Evolutionary conservation across 306 rosid genomes (phyloP).

Genomic region (Sicyos edulis): DNA sequence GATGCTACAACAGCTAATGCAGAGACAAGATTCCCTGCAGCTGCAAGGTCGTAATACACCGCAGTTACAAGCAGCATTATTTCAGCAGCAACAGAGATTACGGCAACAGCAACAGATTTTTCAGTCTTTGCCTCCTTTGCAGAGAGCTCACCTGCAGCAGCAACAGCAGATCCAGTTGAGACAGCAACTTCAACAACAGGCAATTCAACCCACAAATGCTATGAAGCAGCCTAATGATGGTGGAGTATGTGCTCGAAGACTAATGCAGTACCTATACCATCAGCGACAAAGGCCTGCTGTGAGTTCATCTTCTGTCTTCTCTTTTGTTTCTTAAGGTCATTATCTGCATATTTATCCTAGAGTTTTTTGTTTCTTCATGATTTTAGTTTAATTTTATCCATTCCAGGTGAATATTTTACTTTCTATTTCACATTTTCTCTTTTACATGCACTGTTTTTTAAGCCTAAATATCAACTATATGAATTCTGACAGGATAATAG

Average conservation of each 20-base stretch:
- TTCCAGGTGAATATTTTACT: no score
- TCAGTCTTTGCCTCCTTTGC: constrained; percentile 83
- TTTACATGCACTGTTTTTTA: no score
- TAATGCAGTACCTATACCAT: constrained; percentile 39
- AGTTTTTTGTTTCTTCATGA: not conserved
- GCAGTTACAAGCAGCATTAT: constrained; percentile 35
- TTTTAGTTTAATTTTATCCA: not conserved
- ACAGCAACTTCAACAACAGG: constrained; percentile 29
- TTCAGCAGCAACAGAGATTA: constrained; percentile 34
- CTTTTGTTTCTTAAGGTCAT: not conserved
- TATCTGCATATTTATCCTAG: not conserved
- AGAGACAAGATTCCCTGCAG: constrained; percentile 26
- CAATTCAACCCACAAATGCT: constrained; percentile 18
- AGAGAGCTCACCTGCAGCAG: constrained; percentile 44
- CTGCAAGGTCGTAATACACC: constrained; percentile 22
- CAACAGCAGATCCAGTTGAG: constrained; percentile 29
- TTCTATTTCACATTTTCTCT: no score
- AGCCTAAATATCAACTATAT: no score
- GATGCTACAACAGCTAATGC: constrained; percentile 23
- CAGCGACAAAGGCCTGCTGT: constrained; percentile 37
- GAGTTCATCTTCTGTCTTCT: constrained; percentile 13
- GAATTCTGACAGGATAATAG: constrained; percentile 30
- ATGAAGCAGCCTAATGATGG: constrained; percentile 18
- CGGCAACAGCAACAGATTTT: constrained; percentile 55
- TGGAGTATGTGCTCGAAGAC: constrained; percentile 32